These are phyloP conservation scores for Suhomyces prunicola DNA, from an alignment of 805 yeast species.

Conservation along the genomic window DNA sequence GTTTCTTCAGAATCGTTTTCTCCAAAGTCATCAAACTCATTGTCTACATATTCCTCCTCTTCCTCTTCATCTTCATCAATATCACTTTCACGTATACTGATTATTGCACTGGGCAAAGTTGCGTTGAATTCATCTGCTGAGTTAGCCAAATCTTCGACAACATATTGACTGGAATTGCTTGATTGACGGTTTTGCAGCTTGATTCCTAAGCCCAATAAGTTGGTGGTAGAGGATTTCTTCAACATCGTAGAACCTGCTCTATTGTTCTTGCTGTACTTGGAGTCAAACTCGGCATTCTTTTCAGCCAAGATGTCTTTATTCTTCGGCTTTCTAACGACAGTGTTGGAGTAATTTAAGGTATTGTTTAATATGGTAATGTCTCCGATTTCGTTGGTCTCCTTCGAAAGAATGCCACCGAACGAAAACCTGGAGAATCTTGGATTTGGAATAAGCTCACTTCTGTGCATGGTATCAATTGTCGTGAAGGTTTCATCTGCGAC, in stretches of 20 bases:
- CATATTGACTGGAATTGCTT: constrained; percentile 9
- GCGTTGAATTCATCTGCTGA: constrained; percentile 12
- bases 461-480: constrained; percentile 2
- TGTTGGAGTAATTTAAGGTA: constrained; percentile 13
- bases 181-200: background rate
- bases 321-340: constrained; percentile 17
- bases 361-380: constrained; percentile 10
- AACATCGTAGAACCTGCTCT: constrained; percentile 15
- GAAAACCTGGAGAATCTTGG: constrained; percentile 43
- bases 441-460: constrained; percentile 33
- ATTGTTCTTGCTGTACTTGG: background rate
- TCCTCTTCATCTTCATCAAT: constrained; percentile 21
- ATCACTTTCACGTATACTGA: constrained; percentile 9
- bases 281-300: constrained; percentile 4
- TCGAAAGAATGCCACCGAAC: constrained; percentile 31
- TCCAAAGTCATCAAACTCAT: constrained; percentile 12
- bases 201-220: constrained; percentile 28
- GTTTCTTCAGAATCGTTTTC: constrained; percentile 18
- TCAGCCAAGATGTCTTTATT: background rate
- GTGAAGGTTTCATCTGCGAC: constrained; percentile 6
- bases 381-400: constrained; percentile 9
- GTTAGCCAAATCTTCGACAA: constrained; percentile 18
- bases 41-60: constrained; percentile 17
- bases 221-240: constrained; percentile 20
- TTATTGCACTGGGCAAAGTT: constrained; percentile 4